Conservation (phyloP, 352 stramenopile genomes). For the Globisporangium cylindrosporum region DNA sequence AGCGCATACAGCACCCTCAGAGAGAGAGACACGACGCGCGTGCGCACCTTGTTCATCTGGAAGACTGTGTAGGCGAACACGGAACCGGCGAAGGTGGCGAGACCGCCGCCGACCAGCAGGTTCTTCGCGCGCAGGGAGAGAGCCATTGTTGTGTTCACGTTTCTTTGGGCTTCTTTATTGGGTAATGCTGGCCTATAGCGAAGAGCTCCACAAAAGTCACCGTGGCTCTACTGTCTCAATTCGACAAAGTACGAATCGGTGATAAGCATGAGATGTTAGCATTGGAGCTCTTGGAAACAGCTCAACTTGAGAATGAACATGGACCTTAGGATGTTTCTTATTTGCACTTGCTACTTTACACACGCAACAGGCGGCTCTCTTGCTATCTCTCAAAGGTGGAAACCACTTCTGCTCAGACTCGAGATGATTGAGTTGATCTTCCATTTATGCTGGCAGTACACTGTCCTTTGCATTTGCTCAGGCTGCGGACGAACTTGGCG, state of each 20-base stretch:
- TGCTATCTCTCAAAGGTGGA: not conserved
- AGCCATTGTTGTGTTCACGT: slow-evolving; percentile 34
- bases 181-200: not conserved
- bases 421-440: not conserved
- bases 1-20: not conserved
- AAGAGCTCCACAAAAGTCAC: not conserved
- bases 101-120: slow-evolving; percentile 60
- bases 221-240: not conserved
- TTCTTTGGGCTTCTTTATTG: slow-evolving; percentile 15
- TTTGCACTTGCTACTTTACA: not conserved
- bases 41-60: slow-evolving; percentile 73
- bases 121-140: slow-evolving; percentile 76
- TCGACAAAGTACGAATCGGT: slow-evolving; percentile 8
- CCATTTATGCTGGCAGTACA: not conserved
- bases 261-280: not conserved
- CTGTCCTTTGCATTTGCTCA: not conserved
- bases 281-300: not conserved
- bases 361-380: not conserved
- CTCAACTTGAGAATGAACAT: not conserved
- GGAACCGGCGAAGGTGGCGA: slow-evolving; percentile 57
- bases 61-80: slow-evolving; percentile 79
- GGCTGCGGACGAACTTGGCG: slow-evolving; percentile 11
- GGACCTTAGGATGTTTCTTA: not conserved
- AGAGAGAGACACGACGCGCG: not conserved
- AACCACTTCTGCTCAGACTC: not conserved